Conservation (phyloP, 108 stramenopile genomes). For the Nitzschia sp. region DNA sequence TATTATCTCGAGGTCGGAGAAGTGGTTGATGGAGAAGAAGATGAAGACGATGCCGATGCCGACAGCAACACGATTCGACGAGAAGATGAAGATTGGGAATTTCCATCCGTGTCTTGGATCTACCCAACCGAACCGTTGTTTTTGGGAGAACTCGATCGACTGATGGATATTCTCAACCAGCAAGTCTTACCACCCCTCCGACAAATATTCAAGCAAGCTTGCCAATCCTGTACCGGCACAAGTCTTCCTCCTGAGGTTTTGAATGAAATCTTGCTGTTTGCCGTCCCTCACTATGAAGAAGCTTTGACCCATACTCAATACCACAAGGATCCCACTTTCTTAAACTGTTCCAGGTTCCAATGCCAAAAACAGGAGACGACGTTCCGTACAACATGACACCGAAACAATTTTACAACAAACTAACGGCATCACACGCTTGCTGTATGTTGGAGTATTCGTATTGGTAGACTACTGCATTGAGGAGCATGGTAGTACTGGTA, state of each 20-base stretch:
- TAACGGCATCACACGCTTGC: no score
- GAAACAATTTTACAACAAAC: no score
- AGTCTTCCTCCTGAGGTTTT: neutral
- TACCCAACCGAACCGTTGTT: neutral
- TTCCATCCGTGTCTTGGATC: neutral
- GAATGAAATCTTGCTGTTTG: neutral
- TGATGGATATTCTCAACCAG: neutral
- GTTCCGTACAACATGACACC: no score
- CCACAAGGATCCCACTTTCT: no score
- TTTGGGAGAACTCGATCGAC: neutral
- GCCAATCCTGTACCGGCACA: neutral
- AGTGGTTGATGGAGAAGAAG: neutral
- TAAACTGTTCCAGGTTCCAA: no score
- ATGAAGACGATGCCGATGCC: neutral
- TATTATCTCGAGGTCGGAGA: neutral
- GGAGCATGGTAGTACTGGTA: no score
- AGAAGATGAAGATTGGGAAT: neutral
- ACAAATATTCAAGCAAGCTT: neutral
- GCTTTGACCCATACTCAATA: neutral
- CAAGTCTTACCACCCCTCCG: neutral
- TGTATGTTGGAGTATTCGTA: no score
- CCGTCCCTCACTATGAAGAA: conserved; percentile 2
- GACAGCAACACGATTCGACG: neutral
- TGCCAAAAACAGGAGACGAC: no score
- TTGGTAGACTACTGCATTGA: no score